Evolutionary conservation across 2,329 filamentous ascomycete genomes (phyloP).

Genomic region (Ascochyta rabiei): DNA sequence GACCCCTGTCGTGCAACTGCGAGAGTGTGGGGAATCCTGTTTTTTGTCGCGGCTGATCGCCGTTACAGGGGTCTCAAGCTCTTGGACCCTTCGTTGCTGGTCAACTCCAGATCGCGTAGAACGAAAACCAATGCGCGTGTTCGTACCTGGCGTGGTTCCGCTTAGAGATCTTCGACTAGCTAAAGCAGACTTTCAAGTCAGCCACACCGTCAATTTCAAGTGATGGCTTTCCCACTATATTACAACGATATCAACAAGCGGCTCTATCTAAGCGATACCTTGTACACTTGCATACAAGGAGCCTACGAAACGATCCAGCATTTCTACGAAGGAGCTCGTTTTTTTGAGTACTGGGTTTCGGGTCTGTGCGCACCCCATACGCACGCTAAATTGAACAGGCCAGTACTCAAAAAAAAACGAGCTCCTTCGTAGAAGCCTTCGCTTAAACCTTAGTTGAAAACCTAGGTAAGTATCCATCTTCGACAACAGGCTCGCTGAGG

Average conservation of each 20-base stretch:
- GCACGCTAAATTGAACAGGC: too few species aligned
- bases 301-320: not conserved
- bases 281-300: not conserved
- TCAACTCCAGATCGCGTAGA: constrained; percentile 3
- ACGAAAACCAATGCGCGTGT: constrained; percentile 2
- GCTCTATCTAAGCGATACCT: not conserved
- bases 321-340: too few species aligned
- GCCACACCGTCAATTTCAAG: not conserved
- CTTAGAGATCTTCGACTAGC: not conserved
- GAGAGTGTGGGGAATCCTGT: constrained; percentile 19
- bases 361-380: too few species aligned
- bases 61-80: constrained; percentile 1
- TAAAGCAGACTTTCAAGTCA: not conserved
- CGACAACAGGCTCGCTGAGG: not conserved
- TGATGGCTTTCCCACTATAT: not conserved
- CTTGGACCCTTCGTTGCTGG: constrained; percentile 7
- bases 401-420: too few species aligned
- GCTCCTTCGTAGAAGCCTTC: too few species aligned
- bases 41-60: constrained; percentile 15
- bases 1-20: constrained; percentile 17
- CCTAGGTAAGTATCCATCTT: not conserved
- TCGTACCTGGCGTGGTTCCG: constrained; percentile 1
- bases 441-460: too few species aligned
- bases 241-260: not conserved
- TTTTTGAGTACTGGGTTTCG: too few species aligned